Evolutionary conservation across 1,139 yeast species (phyloP), one percentile per base, ranked within the genome.

Genomic region (Hyphopichia wangnamkhiaoensis): DNA sequence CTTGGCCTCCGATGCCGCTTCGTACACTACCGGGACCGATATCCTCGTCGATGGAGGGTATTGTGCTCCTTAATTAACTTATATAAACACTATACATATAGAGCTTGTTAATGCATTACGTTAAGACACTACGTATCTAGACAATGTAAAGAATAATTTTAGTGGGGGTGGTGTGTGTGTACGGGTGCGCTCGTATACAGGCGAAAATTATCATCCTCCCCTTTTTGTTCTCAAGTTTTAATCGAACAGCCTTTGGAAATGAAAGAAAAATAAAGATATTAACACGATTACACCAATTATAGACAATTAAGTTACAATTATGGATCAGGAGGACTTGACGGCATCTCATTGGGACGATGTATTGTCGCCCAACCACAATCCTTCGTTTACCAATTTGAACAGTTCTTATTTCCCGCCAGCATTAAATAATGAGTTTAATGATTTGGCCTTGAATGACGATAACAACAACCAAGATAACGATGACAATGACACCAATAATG

Each of bases 31-130:
- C 12, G 96, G 95, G 49, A 79, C 84, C 53, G 89, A 88, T 62
- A 65, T 88, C 50, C 70, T 84, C 48, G 95, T 88, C 40, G 96
- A 88, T 55, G 96, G 96, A 52, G 96, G 96, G 37, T 87, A 86
- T 72, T 54, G 65, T 44, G 71, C 69, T 33, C 72, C 74, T 21
- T 21, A 21, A 7, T 21, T 21, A 6, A 21, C 24, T 21, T 21
- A 6, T 21, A 21, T 21, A 21, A n/a, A n/a, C n/a, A n/a, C n/a
- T n/a, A n/a, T n/a, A n/a, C n/a, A n/a, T n/a, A n/a, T n/a, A n/a
- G n/a, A 21, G 6, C 10, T 21, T 7, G 24, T 21, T 21, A 21
- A 21, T 21, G 24, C 24, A 21, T 21, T 21, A n/a, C n/a, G n/a
- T n/a, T n/a, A n/a, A n/a, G n/a, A n/a, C n/a, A n/a, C n/a, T n/a